These are phyloP conservation scores for Pelargonium fulgidum DNA, from an alignment of 441 rosid species.

Conservation along the genomic window DNA sequence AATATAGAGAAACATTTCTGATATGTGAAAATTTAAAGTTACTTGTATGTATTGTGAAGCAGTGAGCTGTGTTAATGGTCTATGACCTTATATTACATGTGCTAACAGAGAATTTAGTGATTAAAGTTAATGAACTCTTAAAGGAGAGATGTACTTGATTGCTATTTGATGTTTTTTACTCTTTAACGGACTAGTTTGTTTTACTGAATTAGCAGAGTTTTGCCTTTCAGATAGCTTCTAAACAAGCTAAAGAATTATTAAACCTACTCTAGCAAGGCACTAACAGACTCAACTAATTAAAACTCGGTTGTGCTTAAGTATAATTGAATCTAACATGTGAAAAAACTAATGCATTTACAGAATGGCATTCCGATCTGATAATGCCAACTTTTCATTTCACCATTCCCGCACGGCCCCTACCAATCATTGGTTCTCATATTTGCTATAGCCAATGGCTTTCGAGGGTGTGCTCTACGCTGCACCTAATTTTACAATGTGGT, in stretches of 20 bases:
- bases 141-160: slow-evolving; percentile 22
- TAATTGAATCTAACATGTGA: not conserved
- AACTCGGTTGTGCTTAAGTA: not conserved
- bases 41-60: not conserved
- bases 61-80: slow-evolving; percentile 2
- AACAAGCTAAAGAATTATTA: not conserved
- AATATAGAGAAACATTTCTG: not conserved
- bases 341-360: not conserved
- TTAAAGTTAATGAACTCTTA: slow-evolving; percentile 17
- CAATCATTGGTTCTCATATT: slow-evolving; percentile 10
- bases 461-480: not conserved
- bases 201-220: not conserved
- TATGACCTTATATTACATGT: slow-evolving; percentile 10
- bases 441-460: slow-evolving; percentile 1
- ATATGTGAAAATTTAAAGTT: not conserved
- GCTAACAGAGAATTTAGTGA: slow-evolving; percentile 3
- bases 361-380: slow-evolving; percentile 4
- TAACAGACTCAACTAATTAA: not conserved
- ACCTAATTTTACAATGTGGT: slow-evolving; percentile 5
- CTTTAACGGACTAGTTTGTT: not conserved
- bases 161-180: slow-evolving; percentile 8
- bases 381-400: slow-evolving; percentile 7
- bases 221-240: slow-evolving; percentile 2
- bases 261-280: slow-evolving; percentile 5
- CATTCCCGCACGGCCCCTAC: not conserved